Evolutionary conservation across 2,329 filamentous ascomycete genomes (phyloP).

Genomic region (Periconia macrospinosa): DNA sequence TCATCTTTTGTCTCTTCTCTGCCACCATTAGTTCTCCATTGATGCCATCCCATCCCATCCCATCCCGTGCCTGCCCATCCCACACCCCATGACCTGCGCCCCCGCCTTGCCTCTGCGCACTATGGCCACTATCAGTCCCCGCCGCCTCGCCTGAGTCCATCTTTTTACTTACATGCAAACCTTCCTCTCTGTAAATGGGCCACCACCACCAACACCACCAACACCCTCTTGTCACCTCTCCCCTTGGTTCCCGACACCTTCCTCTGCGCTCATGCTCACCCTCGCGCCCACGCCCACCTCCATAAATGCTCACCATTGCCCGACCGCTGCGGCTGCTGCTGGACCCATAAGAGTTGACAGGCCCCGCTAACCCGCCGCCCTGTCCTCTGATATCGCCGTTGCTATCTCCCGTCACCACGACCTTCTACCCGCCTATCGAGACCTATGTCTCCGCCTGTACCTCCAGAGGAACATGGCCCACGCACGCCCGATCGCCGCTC

Average conservation of each 20-base stretch:
- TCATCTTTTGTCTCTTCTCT: background rate
- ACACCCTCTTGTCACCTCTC: background rate
- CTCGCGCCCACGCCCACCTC: background rate
- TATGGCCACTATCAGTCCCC: background rate
- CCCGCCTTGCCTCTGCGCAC: background rate
- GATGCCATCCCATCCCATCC: background rate
- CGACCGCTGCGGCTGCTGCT: background rate
- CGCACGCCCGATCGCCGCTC: conserved; percentile 43
- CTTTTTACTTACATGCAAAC: too few species aligned
- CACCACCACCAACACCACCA: background rate
- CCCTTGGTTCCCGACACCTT: background rate
- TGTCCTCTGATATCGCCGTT: background rate
- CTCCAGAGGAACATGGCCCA: conserved; percentile 30
- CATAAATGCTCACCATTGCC: background rate
- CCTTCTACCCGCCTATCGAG: conserved; percentile 9
- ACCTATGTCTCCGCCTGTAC: conserved; percentile 41
- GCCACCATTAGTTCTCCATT: background rate
- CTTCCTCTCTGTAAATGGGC: background rate
- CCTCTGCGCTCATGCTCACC: background rate
- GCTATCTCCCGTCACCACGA: conserved; percentile 1
- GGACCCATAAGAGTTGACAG: background rate
- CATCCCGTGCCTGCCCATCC: background rate
- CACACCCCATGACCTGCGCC: background rate
- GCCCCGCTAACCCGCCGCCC: background rate
- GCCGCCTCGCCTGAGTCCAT: background rate